A percentile compares a stretch with the other conserved stretches of the same genome.
Conservation (phyloP, 2,329 filamentous ascomycete genomes). For the Ascomycota sp. region DNA sequence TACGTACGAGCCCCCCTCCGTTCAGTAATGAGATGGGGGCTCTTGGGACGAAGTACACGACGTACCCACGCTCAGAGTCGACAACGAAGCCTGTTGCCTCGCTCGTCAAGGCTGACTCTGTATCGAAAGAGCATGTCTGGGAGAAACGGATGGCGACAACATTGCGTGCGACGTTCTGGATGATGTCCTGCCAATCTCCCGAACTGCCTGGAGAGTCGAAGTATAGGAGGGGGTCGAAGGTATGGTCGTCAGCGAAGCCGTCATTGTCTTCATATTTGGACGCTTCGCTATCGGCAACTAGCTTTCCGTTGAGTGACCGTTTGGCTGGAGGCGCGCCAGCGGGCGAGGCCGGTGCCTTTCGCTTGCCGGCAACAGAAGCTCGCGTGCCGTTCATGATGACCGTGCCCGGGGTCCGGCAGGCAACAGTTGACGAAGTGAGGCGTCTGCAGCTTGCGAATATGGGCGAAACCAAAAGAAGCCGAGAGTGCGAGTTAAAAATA, state of each 20-base stretch:
- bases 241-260: slow-evolving; percentile 19
- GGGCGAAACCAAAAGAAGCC: background rate
- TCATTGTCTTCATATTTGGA: slow-evolving; percentile 19
- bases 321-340: slow-evolving; percentile 15
- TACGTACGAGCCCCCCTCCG: background rate
- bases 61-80: slow-evolving; percentile 70
- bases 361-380: slow-evolving; percentile 24
- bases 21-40: background rate
- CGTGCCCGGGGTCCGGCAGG: background rate
- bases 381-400: slow-evolving; percentile 22
- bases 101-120: slow-evolving; percentile 80
- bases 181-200: slow-evolving; percentile 81
- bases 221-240: slow-evolving; percentile 13
- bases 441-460: background rate
- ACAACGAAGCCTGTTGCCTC: slow-evolving; percentile 97
- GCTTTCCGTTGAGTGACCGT: slow-evolving; percentile 23
- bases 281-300: slow-evolving; percentile 27
- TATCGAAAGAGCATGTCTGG: slow-evolving; percentile 94
- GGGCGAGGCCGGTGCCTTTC: slow-evolving; percentile 26
- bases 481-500: background rate
- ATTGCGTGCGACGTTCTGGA: slow-evolving; percentile 81
- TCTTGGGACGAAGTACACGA: too few relatives aligned
- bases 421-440: background rate
- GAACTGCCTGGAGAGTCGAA: slow-evolving; percentile 18
- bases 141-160: slow-evolving; percentile 99